Percentiles rank a stretch among this genome's conserved stretches.
Evolutionary conservation across 2,329 filamentous ascomycete species (phyloP).

Genomic region (Penicillium sp.): DNA sequence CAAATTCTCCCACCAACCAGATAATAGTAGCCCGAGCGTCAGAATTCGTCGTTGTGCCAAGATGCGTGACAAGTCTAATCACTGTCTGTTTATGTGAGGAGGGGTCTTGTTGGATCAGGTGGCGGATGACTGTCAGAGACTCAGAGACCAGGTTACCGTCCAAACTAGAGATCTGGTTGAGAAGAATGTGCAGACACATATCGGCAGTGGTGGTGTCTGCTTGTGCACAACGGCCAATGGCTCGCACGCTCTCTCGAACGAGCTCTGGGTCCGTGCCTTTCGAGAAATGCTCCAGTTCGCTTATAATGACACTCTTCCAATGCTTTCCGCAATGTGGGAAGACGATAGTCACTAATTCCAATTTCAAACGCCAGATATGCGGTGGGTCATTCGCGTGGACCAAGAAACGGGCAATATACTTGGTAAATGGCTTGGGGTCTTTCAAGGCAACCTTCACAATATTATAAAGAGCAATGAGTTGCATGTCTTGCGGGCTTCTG

Average conservation of each 20-base stretch:
- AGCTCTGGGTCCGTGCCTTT: constrained; percentile 72
- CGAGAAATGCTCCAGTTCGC: constrained; percentile 92
- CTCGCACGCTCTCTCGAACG: constrained; percentile 84
- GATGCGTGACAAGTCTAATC: constrained; percentile 82
- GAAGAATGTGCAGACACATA: constrained; percentile 77
- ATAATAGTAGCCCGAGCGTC: constrained; percentile 92
- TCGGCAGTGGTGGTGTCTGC: constrained; percentile 69
- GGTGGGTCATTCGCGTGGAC: constrained; percentile 76
- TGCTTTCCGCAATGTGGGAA: constrained; percentile 79
- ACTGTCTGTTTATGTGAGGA: constrained; percentile 80
- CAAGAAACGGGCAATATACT: constrained; percentile 86
- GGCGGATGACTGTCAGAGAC: constrained; percentile 89
- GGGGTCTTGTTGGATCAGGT: constrained; percentile 91
- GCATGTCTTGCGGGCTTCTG: constrained; percentile 80
- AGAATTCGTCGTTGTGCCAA: constrained; percentile 84
- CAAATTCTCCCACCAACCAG: constrained; percentile 95
- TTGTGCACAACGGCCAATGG: constrained; percentile 91
- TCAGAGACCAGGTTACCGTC: constrained; percentile 89
- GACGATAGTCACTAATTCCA: constrained; percentile 86
- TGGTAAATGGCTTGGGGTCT: constrained; percentile 77
- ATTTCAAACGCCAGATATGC: constrained; percentile 85
- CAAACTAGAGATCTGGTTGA: constrained; percentile 84
- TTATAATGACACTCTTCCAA: constrained; percentile 82
- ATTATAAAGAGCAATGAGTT: constrained; percentile 88
- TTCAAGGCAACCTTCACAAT: constrained; percentile 88